These are phyloP conservation scores for Tuber magnatum DNA, from an alignment of 495 filamentous ascomycete genomes.

Conservation along the genomic window DNA sequence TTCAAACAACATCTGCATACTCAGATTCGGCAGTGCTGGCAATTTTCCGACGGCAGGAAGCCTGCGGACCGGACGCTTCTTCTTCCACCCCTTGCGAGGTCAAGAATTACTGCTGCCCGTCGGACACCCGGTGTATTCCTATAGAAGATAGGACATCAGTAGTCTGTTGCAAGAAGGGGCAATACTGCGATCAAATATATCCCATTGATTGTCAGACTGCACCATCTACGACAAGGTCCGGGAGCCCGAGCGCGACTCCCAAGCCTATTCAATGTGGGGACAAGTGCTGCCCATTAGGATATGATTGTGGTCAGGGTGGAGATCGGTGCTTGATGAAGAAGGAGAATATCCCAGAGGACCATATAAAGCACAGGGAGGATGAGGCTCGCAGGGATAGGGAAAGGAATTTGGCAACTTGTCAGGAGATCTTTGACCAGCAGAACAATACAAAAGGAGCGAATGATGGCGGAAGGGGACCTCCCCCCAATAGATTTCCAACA, in stretches of 20 bases:
- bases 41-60: conserved; percentile 23
- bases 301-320: conserved; percentile 23
- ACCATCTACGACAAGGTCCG: background rate
- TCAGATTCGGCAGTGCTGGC: conserved; percentile 5
- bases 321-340: conserved; percentile 31
- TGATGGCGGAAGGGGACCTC: background rate
- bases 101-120: conserved; percentile 33
- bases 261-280: conserved; percentile 19
- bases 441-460: background rate
- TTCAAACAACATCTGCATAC: background rate
- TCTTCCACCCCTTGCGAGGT: conserved; percentile 16
- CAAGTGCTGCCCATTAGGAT: conserved; percentile 35
- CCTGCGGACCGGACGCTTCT: conserved; percentile 4
- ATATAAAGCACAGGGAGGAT: conserved; percentile 13
- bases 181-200: conserved; percentile 37
- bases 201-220: conserved; percentile 21
- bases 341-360: conserved; percentile 31
- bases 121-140: conserved; percentile 32
- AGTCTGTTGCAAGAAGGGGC: conserved; percentile 34
- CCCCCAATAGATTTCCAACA: conserved; percentile 15
- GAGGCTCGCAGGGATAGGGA: conserved; percentile 5
- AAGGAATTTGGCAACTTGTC: background rate
- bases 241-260: background rate
- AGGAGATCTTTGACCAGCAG: background rate
- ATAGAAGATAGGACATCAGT: conserved; percentile 30